A percentile compares a stretch with the other conserved stretches of the same genome.
Evolutionary conservation across 768 basidiomycete genomes (phyloP).

Genomic region (Dendrothele bispora): DNA sequence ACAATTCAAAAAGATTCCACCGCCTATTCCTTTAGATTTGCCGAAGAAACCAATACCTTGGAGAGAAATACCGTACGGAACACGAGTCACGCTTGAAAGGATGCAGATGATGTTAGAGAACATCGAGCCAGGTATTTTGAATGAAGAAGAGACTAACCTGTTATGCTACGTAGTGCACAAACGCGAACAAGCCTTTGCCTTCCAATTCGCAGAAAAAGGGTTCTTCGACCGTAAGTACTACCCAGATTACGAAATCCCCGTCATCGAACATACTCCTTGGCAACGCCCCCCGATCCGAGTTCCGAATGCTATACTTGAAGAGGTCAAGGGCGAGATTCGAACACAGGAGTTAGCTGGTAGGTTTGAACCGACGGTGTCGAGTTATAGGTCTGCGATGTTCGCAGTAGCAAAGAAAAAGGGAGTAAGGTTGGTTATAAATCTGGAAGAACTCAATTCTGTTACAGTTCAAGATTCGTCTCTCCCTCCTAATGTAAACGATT

Average conservation of each 20-base stretch:
- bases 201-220: constrained; percentile 25
- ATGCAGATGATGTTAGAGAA: constrained; percentile 13
- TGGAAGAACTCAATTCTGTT: constrained; percentile 32
- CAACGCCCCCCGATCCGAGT: too few relatives aligned
- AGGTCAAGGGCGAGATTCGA: constrained; percentile 17
- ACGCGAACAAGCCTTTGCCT: constrained; percentile 21
- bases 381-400: constrained; percentile 21
- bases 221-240: constrained; percentile 27
- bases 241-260: too few relatives aligned
- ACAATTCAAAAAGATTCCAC: constrained; percentile 12
- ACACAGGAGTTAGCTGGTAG: too few relatives aligned
- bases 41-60: constrained; percentile 10
- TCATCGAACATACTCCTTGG: too few relatives aligned
- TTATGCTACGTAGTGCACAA: too few relatives aligned
- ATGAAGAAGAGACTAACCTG: too few relatives aligned
- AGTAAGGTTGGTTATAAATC: constrained; percentile 28
- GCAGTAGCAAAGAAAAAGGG: constrained; percentile 25
- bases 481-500: constrained; percentile 23
- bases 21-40: constrained; percentile 1
- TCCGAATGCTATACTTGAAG: constrained; percentile 28
- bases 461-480: constrained; percentile 24
- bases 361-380: constrained; percentile 21
- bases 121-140: constrained; percentile 8
- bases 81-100: constrained; percentile 8
- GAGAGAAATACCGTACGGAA: neutral